Percentiles rank a stretch among this genome's conserved stretches.
phyloP scores from a whole-genome alignment of 2,329 filamentous ascomycete genomes.

The Boeremia exigua region DNA sequence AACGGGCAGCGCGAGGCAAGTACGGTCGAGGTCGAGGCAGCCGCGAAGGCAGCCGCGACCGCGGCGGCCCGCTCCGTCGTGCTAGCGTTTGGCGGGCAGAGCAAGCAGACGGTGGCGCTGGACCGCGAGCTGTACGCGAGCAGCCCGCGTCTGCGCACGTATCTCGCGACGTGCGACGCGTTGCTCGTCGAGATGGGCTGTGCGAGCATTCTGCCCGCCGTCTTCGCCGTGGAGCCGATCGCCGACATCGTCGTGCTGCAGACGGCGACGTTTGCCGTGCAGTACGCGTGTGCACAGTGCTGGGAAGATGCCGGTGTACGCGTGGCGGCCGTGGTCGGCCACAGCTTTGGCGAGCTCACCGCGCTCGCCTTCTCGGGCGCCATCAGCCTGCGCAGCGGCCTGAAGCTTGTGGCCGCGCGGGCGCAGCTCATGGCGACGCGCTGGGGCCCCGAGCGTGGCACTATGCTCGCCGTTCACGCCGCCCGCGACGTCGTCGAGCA shows the following conservation, averaged over 20 bases:
- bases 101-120: background rate
- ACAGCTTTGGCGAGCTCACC: constrained; percentile 41
- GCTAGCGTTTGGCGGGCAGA: constrained; percentile 31
- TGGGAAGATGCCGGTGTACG: constrained; percentile 33
- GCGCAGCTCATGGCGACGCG: constrained; percentile 40
- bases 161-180: constrained; percentile 22
- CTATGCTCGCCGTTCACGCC: constrained; percentile 40
- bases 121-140: constrained; percentile 13
- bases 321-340: constrained; percentile 35
- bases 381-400: constrained; percentile 38
- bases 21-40: too few species aligned
- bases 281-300: constrained; percentile 37
- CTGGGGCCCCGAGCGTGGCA: constrained; percentile 47
- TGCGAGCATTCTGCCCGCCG: constrained; percentile 18
- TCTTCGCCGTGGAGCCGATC: constrained; percentile 18
- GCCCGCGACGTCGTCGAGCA: constrained; percentile 2
- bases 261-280: constrained; percentile 38
- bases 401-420: constrained; percentile 36
- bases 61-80: constrained; percentile 18
- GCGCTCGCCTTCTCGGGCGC: constrained; percentile 45
- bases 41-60: background rate
- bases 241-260: constrained; percentile 32
- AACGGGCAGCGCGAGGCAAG: too few species aligned
- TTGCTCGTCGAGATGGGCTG: constrained; percentile 6
- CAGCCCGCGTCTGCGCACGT: constrained; percentile 12